Conservation (phyloP, 129 eudicot genomes). For the Arctium minus region DNA sequence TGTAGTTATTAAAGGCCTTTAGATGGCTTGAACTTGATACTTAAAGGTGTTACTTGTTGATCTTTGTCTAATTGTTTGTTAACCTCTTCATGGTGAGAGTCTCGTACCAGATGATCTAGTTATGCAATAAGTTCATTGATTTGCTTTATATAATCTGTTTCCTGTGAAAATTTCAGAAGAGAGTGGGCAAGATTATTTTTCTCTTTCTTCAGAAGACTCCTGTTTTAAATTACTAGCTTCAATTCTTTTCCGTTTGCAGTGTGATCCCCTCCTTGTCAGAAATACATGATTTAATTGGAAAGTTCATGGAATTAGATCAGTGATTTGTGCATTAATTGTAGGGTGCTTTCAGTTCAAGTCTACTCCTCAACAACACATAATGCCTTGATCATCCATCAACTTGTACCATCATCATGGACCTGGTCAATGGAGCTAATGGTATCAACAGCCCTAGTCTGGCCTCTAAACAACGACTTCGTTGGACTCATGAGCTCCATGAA, state of each 20-base stretch:
- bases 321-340: constrained; percentile 24
- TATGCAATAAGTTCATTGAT: neutral
- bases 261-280: neutral
- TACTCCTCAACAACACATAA: constrained; percentile 18
- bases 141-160: neutral
- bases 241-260: neutral
- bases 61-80: neutral
- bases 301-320: constrained; percentile 7
- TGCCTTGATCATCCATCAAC: constrained; percentile 23
- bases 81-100: neutral
- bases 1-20: neutral
- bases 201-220: neutral
- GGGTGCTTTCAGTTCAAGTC: constrained; percentile 25
- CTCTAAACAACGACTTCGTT: constrained; percentile 77
- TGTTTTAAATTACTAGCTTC: neutral
- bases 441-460: constrained; percentile 51
- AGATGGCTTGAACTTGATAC: neutral
- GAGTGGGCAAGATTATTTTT: neutral
- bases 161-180: neutral
- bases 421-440: constrained; percentile 29
- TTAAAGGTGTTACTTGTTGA: neutral
- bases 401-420: constrained; percentile 38
- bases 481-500: constrained; percentile 89
- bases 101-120: neutral
- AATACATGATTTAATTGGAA: neutral